Evolutionary conservation across 805 yeast species (phyloP), one percentile per base, ranked within the genome.

Genomic region (Zygosaccharomyces gambellarensis): DNA sequence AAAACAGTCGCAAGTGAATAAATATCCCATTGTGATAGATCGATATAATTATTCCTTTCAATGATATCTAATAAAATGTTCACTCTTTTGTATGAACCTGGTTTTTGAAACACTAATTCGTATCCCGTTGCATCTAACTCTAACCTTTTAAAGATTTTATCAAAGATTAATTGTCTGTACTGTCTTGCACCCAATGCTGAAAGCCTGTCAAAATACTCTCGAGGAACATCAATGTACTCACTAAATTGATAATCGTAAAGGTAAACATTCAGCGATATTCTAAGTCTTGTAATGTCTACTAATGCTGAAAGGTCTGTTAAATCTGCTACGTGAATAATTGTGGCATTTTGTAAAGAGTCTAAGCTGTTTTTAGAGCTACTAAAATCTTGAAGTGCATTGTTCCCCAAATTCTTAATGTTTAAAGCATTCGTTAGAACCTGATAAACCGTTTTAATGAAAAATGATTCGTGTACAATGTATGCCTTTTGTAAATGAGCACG

Each of bases 391-490:
- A 54, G 51, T 42, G 61, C 43, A 30, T 49, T 51, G 11, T 52
- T 50, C 36, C 64, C 62, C 45, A 74, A 58, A 25, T 75, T 71
- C 53, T 80, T 81, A 48, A 77, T 68, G 47, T 75, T 73, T 47
- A 81, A 69, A 2, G 86, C 82, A 59, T 83, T 85, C 48, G 82
- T 74, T 51, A 87, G 70, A 22, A 89, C 76, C 47, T 86, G 90
- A 12, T 85, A 78, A 32, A 88, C 77, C 0, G 95, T 83, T 58
- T 89, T 80, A 25, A 88, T 79, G 68, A 90, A 79, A 94, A 97
- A 90, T 42, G 86, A 84, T 57, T 90, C 97, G 67, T 92, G 97
- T 2, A 92, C 95, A 28, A 90, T 77, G 54, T 83, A 85, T 2
- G 89, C 72, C 59, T 81, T 83, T 45, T 71, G 70, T 39, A 92